Conservation (phyloP, 495 filamentous ascomycete species). For the Annulohypoxylon moriforme region DNA sequence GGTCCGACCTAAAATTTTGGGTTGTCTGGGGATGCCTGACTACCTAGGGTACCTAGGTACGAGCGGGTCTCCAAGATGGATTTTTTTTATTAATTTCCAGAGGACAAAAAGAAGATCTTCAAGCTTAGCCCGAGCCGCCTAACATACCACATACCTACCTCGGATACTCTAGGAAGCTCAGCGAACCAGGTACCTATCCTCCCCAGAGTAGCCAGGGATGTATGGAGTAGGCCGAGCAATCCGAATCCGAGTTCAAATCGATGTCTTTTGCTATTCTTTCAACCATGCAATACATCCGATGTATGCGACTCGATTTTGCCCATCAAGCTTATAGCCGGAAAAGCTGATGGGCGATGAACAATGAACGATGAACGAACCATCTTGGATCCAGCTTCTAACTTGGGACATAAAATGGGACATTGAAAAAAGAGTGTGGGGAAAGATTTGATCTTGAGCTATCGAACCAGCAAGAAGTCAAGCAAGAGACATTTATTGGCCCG, state of each 20-base stretch:
- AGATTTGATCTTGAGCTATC: constrained; percentile 31
- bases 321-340: not conserved
- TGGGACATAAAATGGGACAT: constrained; percentile 14
- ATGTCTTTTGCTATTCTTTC: not conserved
- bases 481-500: constrained; percentile 36
- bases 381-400: constrained; percentile 32
- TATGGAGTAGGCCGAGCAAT: not conserved
- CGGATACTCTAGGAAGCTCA: not conserved
- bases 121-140: constrained; percentile 42
- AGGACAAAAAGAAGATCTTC: constrained; percentile 38
- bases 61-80: constrained; percentile 32
- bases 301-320: not conserved
- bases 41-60: constrained; percentile 2
- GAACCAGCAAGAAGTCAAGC: constrained; percentile 19
- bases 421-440: constrained; percentile 21
- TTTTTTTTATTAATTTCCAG: constrained; percentile 37
- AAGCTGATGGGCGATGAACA: constrained; percentile 8
- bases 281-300: not conserved
- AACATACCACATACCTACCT: not conserved
- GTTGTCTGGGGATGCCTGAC: constrained; percentile 43
- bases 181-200: not conserved
- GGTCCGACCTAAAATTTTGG: constrained; percentile 27
- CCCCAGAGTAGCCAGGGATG: not conserved
- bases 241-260: not conserved
- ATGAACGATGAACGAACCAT: constrained; percentile 18